These are phyloP conservation scores for Scenedesmus sp. DNA, from an alignment of 163 green algal species.

Conservation along the genomic window DNA sequence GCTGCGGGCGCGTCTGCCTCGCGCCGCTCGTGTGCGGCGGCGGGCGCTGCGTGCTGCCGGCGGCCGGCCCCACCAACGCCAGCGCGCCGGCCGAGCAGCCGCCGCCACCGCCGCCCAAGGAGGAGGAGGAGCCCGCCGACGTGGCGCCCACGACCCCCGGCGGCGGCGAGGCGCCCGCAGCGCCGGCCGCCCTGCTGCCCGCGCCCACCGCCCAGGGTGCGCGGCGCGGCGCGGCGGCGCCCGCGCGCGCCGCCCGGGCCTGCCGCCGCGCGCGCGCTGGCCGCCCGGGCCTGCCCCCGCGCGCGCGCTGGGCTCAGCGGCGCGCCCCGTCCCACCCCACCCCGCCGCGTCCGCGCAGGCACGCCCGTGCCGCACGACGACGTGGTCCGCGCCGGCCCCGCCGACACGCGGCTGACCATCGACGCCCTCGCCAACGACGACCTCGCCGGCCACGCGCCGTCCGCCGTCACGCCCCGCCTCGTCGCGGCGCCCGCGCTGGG, in stretches of 20 bases:
- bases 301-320: too few species aligned
- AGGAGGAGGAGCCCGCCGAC: too few species aligned
- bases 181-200: too few species aligned
- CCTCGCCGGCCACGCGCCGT: neutral
- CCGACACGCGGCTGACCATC: neutral
- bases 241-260: too few species aligned
- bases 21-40: neutral
- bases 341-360: neutral
- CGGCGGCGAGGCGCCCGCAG: too few species aligned
- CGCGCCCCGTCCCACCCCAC: too few species aligned
- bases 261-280: too few species aligned
- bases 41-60: constrained; percentile 6
- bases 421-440: constrained; percentile 19
- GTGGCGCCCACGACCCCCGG: too few species aligned
- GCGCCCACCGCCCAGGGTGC: too few species aligned
- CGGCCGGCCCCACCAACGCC: neutral
- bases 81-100: neutral
- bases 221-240: too few species aligned
- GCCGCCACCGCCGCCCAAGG: neutral
- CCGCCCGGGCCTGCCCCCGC: too few species aligned
- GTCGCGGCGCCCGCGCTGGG: neutral
- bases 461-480: constrained; percentile 7
- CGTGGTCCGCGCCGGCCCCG: neutral
- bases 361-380: neutral
- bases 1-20: constrained; percentile 20